phyloP scores from a whole-genome alignment of 1,284 basidiomycete species.

The Fereydounia khargensis region DNA sequence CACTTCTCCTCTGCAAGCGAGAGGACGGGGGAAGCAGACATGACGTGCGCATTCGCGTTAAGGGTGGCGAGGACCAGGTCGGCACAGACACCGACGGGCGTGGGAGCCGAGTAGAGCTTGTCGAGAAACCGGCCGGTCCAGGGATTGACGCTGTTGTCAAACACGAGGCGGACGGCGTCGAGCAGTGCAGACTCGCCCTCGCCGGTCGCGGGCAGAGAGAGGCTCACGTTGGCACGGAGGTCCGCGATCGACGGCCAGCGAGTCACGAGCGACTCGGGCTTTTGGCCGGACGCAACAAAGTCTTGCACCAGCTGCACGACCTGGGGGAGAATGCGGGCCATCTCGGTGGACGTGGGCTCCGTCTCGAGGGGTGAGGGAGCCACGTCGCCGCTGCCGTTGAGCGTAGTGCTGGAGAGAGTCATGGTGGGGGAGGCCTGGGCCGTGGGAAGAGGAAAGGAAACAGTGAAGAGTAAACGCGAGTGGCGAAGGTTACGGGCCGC shows the following conservation, averaged over 20 bases:
- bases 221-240: constrained; percentile 17
- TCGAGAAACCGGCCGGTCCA: constrained; percentile 52
- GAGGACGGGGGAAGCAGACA: constrained; percentile 58
- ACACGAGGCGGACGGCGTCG: constrained; percentile 22
- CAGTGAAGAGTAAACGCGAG: no score
- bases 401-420: no score
- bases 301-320: constrained; percentile 17
- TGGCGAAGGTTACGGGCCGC: no score
- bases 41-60: constrained; percentile 60
- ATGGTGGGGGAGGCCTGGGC: no score
- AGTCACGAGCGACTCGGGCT: constrained; percentile 17
- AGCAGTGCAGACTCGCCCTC: constrained; percentile 9
- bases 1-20: constrained; percentile 53
- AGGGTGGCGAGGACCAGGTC: constrained; percentile 58
- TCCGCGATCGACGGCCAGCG: constrained; percentile 23
- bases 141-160: constrained; percentile 48
- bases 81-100: constrained; percentile 57
- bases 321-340: constrained; percentile 23
- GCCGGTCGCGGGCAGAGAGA: constrained; percentile 13
- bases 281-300: constrained; percentile 25
- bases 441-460: no score
- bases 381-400: no score
- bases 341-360: constrained; percentile 25
- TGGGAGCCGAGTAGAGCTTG: constrained; percentile 59
- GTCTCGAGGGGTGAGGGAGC: constrained; percentile 24